These are phyloP conservation scores for Biancaea sappan DNA, from an alignment of 306 rosid genomes.

Conservation along the genomic window DNA sequence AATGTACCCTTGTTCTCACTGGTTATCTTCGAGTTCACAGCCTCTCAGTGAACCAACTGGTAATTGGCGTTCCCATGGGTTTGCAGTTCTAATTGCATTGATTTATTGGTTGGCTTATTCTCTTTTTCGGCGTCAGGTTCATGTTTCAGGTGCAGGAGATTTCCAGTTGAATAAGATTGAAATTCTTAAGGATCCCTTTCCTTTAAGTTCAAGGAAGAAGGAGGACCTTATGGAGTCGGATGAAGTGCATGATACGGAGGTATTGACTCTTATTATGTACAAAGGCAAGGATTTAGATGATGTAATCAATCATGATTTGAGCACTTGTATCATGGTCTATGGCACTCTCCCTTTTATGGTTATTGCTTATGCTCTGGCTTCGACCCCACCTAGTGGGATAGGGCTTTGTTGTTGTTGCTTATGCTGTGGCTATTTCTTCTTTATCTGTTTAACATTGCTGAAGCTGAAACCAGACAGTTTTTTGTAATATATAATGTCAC, in stretches of 20 bases:
- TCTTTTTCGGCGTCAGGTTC: conserved; percentile 61
- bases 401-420: neutral
- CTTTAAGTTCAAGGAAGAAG: conserved; percentile 68
- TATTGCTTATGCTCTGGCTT: neutral
- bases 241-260: conserved; percentile 59
- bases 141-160: conserved; percentile 96
- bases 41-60: conserved; percentile 95
- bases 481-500: neutral
- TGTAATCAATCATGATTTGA: neutral
- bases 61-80: conserved; percentile 38
- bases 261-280: conserved; percentile 26
- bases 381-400: too few relatives aligned
- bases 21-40: conserved; percentile 72
- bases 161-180: conserved; percentile 78
- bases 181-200: conserved; percentile 79
- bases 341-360: neutral
- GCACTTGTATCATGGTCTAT: neutral
- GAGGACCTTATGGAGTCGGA: conserved; percentile 79
- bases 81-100: conserved; percentile 31
- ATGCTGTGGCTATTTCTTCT: neutral
- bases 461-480: neutral
- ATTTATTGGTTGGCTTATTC: conserved; percentile 37
- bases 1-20: conserved; percentile 71
- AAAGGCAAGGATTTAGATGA: neutral
- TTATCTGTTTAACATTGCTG: neutral